These are phyloP conservation scores for Collybiopsis confluens DNA, from an alignment of 768 basidiomycete genomes.

Conservation along the genomic window DNA sequence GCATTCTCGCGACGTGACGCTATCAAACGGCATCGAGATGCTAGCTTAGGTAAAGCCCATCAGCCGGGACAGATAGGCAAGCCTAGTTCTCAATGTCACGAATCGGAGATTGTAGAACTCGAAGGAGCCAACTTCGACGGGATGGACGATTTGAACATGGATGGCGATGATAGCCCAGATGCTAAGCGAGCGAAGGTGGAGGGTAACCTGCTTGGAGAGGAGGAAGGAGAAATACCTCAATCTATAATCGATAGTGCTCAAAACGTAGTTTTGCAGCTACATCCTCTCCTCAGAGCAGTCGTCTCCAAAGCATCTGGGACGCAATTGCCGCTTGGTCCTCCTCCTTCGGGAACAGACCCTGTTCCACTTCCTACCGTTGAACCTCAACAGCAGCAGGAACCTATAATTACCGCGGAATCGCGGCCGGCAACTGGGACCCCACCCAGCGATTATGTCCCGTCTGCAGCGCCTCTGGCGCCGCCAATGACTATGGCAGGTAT, in stretches of 20 bases:
- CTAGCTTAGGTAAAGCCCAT: conserved; percentile 31
- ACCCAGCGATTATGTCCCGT: too few species aligned
- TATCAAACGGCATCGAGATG: conserved; percentile 73
- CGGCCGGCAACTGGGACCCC: not conserved
- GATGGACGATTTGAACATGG: conserved; percentile 22
- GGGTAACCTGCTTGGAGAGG: conserved; percentile 31
- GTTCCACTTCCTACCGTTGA: not conserved
- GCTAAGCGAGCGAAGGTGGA: conserved; percentile 62
- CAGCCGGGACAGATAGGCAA: not conserved
- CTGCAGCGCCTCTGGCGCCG: conserved; percentile 5
- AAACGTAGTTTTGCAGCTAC: conserved; percentile 48
- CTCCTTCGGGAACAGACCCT: not conserved
- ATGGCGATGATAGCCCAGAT: conserved; percentile 46
- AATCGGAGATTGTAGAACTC: conserved; percentile 60
- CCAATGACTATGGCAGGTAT: conserved; percentile 71
- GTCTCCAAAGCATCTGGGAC: conserved; percentile 44
- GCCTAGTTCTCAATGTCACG: conserved; percentile 39
- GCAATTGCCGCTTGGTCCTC: conserved; percentile 8
- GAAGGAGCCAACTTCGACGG: conserved; percentile 37
- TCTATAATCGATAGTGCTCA: conserved; percentile 47
- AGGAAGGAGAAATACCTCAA: conserved; percentile 60
- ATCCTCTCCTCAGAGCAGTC: conserved; percentile 50
- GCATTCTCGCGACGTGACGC: conserved; percentile 76
- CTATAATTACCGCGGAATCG: not conserved
- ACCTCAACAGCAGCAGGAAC: not conserved